phyloP scores from a whole-genome alignment of 1,284 basidiomycete species.

The Ustilago curta region DNA sequence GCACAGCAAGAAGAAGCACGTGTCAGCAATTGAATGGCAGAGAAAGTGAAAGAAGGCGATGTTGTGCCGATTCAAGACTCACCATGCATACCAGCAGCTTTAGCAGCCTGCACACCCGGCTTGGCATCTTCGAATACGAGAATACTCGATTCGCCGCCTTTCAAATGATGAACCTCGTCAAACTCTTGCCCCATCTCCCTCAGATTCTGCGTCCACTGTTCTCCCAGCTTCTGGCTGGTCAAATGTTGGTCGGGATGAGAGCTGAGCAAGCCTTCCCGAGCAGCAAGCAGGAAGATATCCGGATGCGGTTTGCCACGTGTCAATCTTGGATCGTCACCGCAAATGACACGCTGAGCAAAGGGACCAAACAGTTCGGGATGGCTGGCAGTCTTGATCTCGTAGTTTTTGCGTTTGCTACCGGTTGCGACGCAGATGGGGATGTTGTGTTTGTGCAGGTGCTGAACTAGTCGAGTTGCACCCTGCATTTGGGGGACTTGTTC shows the following conservation, averaged over 20 bases:
- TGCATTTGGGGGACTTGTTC: constrained; percentile 65
- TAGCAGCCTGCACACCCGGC: constrained; percentile 65
- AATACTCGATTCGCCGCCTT: constrained; percentile 60
- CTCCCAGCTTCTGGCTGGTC: constrained; percentile 29
- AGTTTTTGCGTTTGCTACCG: constrained; percentile 66
- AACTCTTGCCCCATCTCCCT: constrained; percentile 56
- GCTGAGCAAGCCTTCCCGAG: constrained; percentile 57
- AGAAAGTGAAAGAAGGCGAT: not conserved
- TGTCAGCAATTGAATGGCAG: not conserved
- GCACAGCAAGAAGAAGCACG: not conserved
- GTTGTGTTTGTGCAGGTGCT: constrained; percentile 63
- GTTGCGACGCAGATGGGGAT: constrained; percentile 69
- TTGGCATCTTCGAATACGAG: constrained; percentile 69
- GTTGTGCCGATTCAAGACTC: constrained; percentile 6
- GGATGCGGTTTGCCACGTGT: constrained; percentile 67
- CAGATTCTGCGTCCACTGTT: constrained; percentile 33
- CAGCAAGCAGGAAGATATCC: constrained; percentile 68
- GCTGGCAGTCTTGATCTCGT: constrained; percentile 61
- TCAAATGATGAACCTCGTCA: constrained; percentile 44
- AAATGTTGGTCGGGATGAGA: constrained; percentile 26
- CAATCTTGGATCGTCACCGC: constrained; percentile 65
- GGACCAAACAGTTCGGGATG: constrained; percentile 59
- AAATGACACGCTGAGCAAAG: constrained; percentile 61
- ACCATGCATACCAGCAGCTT: constrained; percentile 67
- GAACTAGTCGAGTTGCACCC: constrained; percentile 64